Percentiles rank a stretch among this genome's conserved stretches.
Evolutionary conservation across 768 basidiomycete species (phyloP).

Genomic region (Filobasidium floriforme): DNA sequence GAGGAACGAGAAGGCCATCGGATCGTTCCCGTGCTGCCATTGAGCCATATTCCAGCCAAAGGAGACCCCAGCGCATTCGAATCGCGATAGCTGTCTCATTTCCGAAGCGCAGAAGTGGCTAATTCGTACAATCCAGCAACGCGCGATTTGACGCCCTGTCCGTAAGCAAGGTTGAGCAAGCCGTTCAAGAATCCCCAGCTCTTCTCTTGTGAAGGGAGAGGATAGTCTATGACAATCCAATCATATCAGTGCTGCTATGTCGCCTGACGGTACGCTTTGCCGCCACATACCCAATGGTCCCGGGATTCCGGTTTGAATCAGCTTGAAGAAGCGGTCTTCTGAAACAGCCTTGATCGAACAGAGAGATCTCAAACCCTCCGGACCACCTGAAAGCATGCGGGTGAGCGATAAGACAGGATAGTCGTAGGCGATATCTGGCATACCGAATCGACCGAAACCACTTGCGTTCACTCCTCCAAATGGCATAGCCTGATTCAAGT

Average conservation of each 20-base stretch:
- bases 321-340: slow-evolving; percentile 73
- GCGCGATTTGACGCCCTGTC: slow-evolving; percentile 7
- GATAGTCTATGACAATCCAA: slow-evolving; percentile 29
- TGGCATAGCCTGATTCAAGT: slow-evolving; percentile 75
- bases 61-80: no score
- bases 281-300: slow-evolving; percentile 55
- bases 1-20: no score
- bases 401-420: slow-evolving; percentile 11
- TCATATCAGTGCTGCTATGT: not conserved
- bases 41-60: no score
- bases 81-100: not conserved
- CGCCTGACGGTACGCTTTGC: not conserved
- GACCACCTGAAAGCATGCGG: slow-evolving; percentile 56
- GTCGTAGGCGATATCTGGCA: slow-evolving; percentile 27
- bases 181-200: slow-evolving; percentile 38
- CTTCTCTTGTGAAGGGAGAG: slow-evolving; percentile 26
- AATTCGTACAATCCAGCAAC: slow-evolving; percentile 1
- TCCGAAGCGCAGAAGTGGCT: not conserved
- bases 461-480: slow-evolving; percentile 89
- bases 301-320: slow-evolving; percentile 79
- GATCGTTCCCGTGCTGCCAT: no score
- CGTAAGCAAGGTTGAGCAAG: slow-evolving; percentile 35
- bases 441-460: slow-evolving; percentile 89
- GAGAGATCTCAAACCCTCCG: slow-evolving; percentile 81
- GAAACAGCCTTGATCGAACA: slow-evolving; percentile 84